Conservation (phyloP, 352 stramenopile species). For the Paralagenidium karlingii region DNA sequence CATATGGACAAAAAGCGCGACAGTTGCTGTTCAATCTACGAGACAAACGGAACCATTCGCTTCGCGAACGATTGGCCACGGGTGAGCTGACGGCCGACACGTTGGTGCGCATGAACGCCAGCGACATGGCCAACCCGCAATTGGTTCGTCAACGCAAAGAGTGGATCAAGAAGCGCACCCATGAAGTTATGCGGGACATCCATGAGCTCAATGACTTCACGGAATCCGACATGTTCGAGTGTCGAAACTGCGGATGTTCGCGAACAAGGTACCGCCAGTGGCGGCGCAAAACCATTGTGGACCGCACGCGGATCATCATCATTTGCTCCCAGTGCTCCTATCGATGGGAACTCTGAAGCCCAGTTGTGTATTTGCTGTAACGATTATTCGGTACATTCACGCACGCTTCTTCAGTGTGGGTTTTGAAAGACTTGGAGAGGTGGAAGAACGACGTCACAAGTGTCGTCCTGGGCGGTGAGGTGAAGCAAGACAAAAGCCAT, state of each 20-base stretch:
- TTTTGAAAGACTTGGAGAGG: slow-evolving; percentile 17
- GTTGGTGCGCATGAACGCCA: slow-evolving; percentile 64
- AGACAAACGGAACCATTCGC: slow-evolving; percentile 43
- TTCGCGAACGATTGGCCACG: slow-evolving; percentile 55
- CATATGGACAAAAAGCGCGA: slow-evolving; percentile 66
- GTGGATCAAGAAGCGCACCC: slow-evolving; percentile 77
- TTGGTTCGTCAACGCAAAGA: slow-evolving; percentile 66
- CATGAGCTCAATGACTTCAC: slow-evolving; percentile 50
- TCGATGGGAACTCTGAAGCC: slow-evolving; percentile 57
- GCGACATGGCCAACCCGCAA: slow-evolving; percentile 79
- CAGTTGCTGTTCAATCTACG: slow-evolving; percentile 79
- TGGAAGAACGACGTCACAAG: slow-evolving; percentile 19
- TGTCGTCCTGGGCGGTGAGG: slow-evolving; percentile 10
- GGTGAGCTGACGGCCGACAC: slow-evolving; percentile 30
- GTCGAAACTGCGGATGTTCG: slow-evolving; percentile 56
- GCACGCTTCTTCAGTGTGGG: too few species aligned
- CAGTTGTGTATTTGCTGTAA: neutral
- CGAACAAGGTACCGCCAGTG: slow-evolving; percentile 71
- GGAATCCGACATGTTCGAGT: slow-evolving; percentile 73
- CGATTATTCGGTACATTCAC: too few species aligned
- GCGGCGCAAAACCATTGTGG: slow-evolving; percentile 72
- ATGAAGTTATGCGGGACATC: slow-evolving; percentile 68
- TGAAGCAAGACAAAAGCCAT: slow-evolving; percentile 15
- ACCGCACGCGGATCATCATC: slow-evolving; percentile 73
- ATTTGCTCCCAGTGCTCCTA: slow-evolving; percentile 65